Evolutionary conservation across 352 stramenopile genomes (phyloP), one percentile per base, ranked within the genome.

Genomic region (Phytophthora kernoviae): DNA sequence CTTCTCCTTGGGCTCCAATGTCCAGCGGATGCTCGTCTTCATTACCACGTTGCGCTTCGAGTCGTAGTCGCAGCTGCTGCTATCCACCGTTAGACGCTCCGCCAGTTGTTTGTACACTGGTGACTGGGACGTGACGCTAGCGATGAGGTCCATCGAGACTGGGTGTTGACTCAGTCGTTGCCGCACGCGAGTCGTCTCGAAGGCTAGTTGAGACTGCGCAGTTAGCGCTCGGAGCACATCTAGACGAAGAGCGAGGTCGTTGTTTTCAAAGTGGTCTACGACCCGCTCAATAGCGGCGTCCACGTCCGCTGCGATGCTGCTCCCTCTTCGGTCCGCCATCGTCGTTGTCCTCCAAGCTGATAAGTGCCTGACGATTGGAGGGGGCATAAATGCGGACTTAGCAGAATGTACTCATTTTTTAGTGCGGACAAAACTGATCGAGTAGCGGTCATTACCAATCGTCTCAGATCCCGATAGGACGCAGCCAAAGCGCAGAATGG

Each of bases 241-340:
- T 18, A 89, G 50, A 15, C 84, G 81, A 58, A 93, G 54, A 20
- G 81, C 84, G 30, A 87, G 33, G 46, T 93, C 79, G 47, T 73
- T 81, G 22, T 82, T 72, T 41, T 93, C 84, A 39, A 93, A 90
- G 30, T 93, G 77, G 20, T 74, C 52, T 8, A 93, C 79, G 27
- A 91, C 70, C 43, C 80, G 80, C 75, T 92, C 82, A 59, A 90
- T 89, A 15, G 78, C 75, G 11, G 70, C 78, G 68, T 90, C 77
- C 26, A 92, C 65, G 39, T 83, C 73, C 30, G 54, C 40, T 39
- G 74, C 76, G 50, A 90, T 77, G 70, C 75, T 88, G 68, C 73
- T 88, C 57, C 73, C 81, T 39, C 79, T 79, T 37, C 68, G 67
- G 39, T 88, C 81, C 41, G 54, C 36, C 65, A 73, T 81, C 21